Percentiles rank a stretch among this genome's conserved stretches.
These are phyloP conservation scores for Macrophomina pseudophaseolina DNA, from an alignment of 2,329 filamentous ascomycete species.

Conservation along the genomic window DNA sequence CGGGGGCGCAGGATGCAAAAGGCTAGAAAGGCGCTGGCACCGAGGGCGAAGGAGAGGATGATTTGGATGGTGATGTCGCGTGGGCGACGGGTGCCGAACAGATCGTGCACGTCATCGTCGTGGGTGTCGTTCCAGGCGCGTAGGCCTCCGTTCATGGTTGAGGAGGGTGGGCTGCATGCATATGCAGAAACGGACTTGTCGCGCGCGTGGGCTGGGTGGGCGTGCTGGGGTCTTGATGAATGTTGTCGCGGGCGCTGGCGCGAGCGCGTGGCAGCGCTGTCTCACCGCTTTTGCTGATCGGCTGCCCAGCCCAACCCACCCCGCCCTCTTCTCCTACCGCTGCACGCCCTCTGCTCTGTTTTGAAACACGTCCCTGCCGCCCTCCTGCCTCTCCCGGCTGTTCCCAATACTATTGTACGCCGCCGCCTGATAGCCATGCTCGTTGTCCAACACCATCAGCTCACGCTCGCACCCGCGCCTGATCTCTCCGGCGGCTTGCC, in stretches of 20 bases:
- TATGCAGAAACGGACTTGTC: constrained; percentile 3
- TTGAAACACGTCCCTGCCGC: neutral
- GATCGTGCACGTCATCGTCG: constrained; percentile 31
- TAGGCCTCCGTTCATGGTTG: constrained; percentile 30
- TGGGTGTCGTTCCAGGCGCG: constrained; percentile 31
- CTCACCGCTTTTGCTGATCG: constrained; percentile 21
- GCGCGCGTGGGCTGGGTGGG: neutral
- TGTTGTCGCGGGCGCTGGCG: constrained; percentile 5
- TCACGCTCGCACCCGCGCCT: neutral
- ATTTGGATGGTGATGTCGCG: constrained; percentile 66
- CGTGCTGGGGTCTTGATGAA: neutral
- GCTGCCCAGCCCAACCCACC: neutral
- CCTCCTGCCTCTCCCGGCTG: neutral
- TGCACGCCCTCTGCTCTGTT: neutral
- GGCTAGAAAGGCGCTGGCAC: constrained; percentile 71
- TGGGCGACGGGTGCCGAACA: constrained; percentile 42
- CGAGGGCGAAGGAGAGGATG: constrained; percentile 72
- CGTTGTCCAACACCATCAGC: neutral
- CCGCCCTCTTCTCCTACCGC: neutral
- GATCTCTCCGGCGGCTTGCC: neutral
- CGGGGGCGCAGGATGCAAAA: constrained; percentile 87
- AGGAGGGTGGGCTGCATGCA: constrained; percentile 6
- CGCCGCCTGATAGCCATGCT: neutral
- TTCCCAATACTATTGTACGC: neutral
- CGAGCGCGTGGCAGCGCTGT: constrained; percentile 10